Evolutionary conservation across 1,284 basidiomycete species (phyloP).

Genomic region (Athelia sp.): DNA sequence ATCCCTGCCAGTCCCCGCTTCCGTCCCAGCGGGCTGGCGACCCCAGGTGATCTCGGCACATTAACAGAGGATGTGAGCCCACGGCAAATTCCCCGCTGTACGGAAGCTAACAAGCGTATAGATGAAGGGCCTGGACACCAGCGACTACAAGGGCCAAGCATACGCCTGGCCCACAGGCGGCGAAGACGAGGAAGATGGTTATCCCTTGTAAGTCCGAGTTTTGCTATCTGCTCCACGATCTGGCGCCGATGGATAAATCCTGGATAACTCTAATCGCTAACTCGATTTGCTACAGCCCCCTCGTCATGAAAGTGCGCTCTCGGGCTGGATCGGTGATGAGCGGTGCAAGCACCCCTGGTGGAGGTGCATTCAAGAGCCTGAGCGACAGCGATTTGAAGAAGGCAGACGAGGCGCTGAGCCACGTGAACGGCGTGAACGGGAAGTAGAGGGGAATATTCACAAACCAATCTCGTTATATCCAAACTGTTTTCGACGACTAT

Average conservation of each 20-base stretch:
- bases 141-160: slow-evolving; percentile 81
- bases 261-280: slow-evolving; percentile 9
- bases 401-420: slow-evolving; percentile 81
- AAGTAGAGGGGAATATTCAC: no score
- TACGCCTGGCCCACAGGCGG: slow-evolving; percentile 47
- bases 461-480: no score
- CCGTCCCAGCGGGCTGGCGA: slow-evolving; percentile 66
- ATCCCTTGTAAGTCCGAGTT: slow-evolving; percentile 69
- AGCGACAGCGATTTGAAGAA: slow-evolving; percentile 80
- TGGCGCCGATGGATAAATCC: background rate
- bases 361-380: slow-evolving; percentile 68
- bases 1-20: slow-evolving; percentile 87
- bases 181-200: slow-evolving; percentile 88
- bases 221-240: slow-evolving; percentile 10
- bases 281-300: slow-evolving; percentile 49
- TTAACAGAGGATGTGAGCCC: slow-evolving; percentile 91
- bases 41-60: slow-evolving; percentile 91
- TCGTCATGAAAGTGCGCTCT: slow-evolving; percentile 89
- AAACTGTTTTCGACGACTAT: background rate
- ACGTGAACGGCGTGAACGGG: slow-evolving; percentile 37
- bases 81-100: slow-evolving; percentile 2
- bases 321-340: slow-evolving; percentile 83
- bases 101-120: slow-evolving; percentile 19
- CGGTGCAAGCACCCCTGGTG: slow-evolving; percentile 85
- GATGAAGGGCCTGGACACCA: slow-evolving; percentile 86